Evolutionary conservation across 305 asterid species (phyloP).

Genomic region (Withania somnifera): DNA sequence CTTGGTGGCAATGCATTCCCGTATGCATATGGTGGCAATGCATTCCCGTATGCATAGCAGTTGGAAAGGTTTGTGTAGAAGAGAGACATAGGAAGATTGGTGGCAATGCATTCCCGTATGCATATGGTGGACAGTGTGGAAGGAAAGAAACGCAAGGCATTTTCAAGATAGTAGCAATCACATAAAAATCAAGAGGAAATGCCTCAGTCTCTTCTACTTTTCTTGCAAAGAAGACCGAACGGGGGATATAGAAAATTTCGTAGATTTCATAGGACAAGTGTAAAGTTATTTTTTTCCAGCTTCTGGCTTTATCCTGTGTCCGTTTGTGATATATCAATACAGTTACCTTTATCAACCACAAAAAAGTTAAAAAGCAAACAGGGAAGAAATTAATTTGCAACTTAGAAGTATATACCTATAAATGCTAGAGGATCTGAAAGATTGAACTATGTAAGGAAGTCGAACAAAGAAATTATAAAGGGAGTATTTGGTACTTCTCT

Average conservation of each 20-base stretch:
- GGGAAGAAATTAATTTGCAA: background rate
- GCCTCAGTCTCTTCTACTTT: background rate
- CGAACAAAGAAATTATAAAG: conserved; percentile 9
- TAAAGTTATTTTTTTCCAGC: background rate
- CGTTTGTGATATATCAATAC: no score
- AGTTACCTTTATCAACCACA: no score
- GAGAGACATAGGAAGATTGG: background rate
- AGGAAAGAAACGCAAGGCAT: background rate
- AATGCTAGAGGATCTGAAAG: background rate
- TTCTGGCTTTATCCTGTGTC: background rate
- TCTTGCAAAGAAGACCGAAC: background rate
- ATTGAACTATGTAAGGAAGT: conserved; percentile 1
- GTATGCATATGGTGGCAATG: no score
- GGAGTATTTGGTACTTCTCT: conserved; percentile 66
- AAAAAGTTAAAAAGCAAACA: no score
- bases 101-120: background rate
- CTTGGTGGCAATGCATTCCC: no score
- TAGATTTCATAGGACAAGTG: background rate
- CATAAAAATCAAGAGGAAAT: background rate
- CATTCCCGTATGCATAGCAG: background rate
- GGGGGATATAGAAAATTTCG: background rate
- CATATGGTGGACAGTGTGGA: background rate
- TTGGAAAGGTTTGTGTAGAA: background rate
- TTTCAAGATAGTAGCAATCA: background rate
- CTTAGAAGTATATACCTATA: background rate